Evolutionary conservation across 768 basidiomycete species (phyloP), one percentile per base, ranked within the genome.

Genomic region (Podaxis carcinomalis): DNA sequence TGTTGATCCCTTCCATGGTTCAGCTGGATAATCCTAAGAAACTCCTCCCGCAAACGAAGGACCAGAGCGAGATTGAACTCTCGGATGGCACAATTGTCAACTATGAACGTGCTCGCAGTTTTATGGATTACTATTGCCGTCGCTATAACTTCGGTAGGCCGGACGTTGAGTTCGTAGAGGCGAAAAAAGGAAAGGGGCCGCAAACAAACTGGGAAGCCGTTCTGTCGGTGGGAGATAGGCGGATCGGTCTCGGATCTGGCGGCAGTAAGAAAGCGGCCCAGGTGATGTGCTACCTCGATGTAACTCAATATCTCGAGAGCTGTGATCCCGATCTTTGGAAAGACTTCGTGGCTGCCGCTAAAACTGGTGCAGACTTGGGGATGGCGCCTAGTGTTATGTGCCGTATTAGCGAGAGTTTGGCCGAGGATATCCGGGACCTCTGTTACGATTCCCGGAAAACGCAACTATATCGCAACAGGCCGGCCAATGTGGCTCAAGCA

Each of bases 61-160:
- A 70, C 21, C 52, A 50, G 28, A 69, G 64, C 0, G 68, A 73
- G 27, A 62, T 71, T 37, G 62, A 63, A 7, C 76, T 95, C 10
- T 83, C 86, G 2, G 89, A 93, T 67, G 85, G 86, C 25, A 79
- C 83, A 10, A 67, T 74, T 21, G 82, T 95, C 63, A 76, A 75
- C 5, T 87, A 87, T 54, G 90, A 92, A 55, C 81, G 82, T 55
- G 93, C 93, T 2, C 85, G 89, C 52, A 85, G 83, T 62, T 98
- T 98, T 77, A 95, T 97, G 89, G 95, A 95, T 64, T 98, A 90
- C 71, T 98, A 98, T 68, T 96, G 94, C 69, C 83, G 86, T 49
- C 80, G 85, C 37, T 97, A 86, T 70, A 76, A 77, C 25, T 95
- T 95, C 68, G 78, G 80, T 9, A 83, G 82, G 63, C 92, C 93